These are phyloP conservation scores for Umbelopsis sp. DNA, from an alignment of 371 early-diverging fungal species.

Conservation along the genomic window DNA sequence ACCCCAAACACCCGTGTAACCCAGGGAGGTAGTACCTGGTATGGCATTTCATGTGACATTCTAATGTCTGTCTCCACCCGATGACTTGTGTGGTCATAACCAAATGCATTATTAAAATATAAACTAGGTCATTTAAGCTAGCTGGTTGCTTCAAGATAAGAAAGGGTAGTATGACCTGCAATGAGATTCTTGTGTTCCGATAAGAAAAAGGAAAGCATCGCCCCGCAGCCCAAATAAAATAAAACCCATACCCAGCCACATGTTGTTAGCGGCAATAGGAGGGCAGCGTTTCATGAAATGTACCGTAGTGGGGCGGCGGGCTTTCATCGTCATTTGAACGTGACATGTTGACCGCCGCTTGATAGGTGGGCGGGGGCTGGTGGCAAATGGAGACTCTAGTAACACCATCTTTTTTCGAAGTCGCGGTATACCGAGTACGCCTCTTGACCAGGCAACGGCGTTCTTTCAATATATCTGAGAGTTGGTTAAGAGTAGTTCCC, in stretches of 20 bases:
- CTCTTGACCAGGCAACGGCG: background rate
- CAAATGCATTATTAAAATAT: no score
- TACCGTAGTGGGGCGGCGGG: background rate
- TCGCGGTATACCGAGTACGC: background rate
- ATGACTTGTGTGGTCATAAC: no score
- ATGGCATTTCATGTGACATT: conserved; percentile 1
- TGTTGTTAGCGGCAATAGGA: background rate
- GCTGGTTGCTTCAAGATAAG: background rate
- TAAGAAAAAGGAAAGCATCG: background rate
- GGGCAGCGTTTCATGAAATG: background rate
- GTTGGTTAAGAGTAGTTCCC: background rate
- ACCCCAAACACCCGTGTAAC: background rate
- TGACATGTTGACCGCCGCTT: background rate
- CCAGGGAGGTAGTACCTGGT: background rate
- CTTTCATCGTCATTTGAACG: no score
- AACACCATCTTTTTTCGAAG: background rate
- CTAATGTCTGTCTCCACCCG: no score
- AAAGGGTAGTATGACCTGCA: no score
- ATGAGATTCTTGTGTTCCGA: background rate
- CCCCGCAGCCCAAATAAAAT: background rate
- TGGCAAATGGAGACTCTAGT: background rate
- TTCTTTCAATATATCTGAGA: background rate
- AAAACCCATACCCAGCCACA: no score
- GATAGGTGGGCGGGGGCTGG: conserved; percentile 1
- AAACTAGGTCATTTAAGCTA: background rate